Conservation (phyloP, 257 asterid species). For the Linderniella brevidens region DNA sequence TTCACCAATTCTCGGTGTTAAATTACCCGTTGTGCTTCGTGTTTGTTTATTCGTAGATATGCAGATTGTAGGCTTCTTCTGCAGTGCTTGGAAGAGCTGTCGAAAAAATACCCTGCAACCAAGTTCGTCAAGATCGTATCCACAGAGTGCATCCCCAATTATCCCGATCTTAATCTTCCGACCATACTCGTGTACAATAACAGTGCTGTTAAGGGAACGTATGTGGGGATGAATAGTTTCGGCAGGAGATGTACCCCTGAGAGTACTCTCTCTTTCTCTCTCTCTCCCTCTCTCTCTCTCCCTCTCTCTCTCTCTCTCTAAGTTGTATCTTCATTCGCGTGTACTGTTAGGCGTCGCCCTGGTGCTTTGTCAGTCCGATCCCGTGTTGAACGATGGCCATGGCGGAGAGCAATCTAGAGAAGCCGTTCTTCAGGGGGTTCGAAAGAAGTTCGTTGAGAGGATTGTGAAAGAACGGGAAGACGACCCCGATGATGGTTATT, state of each 20-base stretch:
- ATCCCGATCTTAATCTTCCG: conserved; percentile 86
- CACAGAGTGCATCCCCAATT: conserved; percentile 90
- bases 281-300: not conserved
- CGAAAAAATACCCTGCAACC: conserved; percentile 72
- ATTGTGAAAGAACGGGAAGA: conserved; percentile 64
- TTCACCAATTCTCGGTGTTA: no score
- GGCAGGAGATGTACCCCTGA: conserved; percentile 96
- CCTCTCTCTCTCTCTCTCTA: conserved; percentile 10
- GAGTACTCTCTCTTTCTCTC: conserved; percentile 29
- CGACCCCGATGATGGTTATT: conserved; percentile 57
- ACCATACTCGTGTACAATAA: conserved; percentile 74
- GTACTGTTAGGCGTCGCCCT: conserved; percentile 60
- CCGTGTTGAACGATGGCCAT: conserved; percentile 73
- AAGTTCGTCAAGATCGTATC: conserved; percentile 88
- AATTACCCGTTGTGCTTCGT: not conserved
- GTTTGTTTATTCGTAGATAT: conserved; percentile 16
- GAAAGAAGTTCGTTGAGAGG: conserved; percentile 78
- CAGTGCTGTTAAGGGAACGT: conserved; percentile 75
- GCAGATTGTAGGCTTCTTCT: conserved; percentile 66
- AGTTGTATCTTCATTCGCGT: conserved; percentile 4
- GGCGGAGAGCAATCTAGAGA: conserved; percentile 56
- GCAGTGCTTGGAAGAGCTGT: conserved; percentile 69
- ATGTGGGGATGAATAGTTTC: conserved; percentile 55
- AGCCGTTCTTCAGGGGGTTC: conserved; percentile 65
- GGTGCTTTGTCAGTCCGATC: conserved; percentile 73